Base-by-base conservation (phyloP, 2,329 filamentous ascomycete genomes). In the Penicillium sp. region DNA sequence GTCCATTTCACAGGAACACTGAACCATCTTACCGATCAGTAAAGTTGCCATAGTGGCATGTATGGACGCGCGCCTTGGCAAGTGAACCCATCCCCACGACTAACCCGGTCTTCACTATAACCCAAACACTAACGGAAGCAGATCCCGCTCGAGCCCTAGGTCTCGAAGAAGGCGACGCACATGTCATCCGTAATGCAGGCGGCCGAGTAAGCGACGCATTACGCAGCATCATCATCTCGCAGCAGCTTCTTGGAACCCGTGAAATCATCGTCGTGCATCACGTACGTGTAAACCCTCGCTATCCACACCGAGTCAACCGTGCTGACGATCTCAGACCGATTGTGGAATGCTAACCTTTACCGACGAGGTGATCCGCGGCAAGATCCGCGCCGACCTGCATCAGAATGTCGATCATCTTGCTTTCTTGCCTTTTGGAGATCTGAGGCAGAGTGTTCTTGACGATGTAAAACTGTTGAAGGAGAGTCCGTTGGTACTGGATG, bases 111-210 rank as follows among this genome's bases (percentile, higher is more conserved):
- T 28, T 13, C 20, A 24, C 2, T 9, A 36, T 5, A 25, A 13
- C 33, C 33, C 18, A 16, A 5, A 14, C 2, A 28, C 16, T 41
- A 28, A 45, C 16, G 2, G 13, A 11, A 14, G 77, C 78, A 69
- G 79, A 92, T 62, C 84, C 89, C 0, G 79, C 83, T 3, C 75
- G 80, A 11, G 86, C 86, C 1, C 86, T 90, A 48, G 86, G 85
- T 8, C 86, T 92, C 51, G 74, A 79, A 18, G 80, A 89, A 16
- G 89, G 89, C 36, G 87, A 91, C 57, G 89, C 89, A 0, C 89
- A 94, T 69, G 82, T 91, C 28, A 86, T 91, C 53, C 83, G 88
- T 52, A 92, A 91, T 61, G 87, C 85, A 9, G 86, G 86, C 2
- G 88, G 77, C 1, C 84, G 80, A 14, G 85, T 82, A 1, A 73